Conservation (phyloP, 2,329 filamentous ascomycete genomes). For the Aaosphaeria arxii region DNA sequence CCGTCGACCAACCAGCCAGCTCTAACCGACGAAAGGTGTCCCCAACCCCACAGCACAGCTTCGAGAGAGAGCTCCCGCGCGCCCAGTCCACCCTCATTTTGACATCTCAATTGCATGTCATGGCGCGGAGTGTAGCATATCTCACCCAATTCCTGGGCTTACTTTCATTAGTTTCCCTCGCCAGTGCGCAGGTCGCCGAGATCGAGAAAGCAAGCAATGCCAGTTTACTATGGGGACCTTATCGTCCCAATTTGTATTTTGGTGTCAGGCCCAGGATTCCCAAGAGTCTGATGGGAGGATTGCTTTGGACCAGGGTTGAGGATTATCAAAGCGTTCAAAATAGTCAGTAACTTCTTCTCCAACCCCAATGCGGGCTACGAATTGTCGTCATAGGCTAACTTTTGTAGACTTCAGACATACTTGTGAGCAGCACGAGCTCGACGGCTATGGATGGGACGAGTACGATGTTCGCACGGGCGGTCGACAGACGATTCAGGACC, state of each 20-base stretch:
- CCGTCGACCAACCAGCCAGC: no score
- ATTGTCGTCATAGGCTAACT: constrained; percentile 6
- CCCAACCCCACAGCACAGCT: constrained; percentile 1
- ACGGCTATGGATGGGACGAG: constrained; percentile 96
- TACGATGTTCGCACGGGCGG: constrained; percentile 89
- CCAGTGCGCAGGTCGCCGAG: constrained; percentile 31
- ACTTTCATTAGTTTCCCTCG: constrained; percentile 20
- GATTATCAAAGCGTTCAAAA: constrained; percentile 71
- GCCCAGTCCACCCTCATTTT: not conserved
- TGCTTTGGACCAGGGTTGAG: constrained; percentile 89
- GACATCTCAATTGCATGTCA: not conserved
- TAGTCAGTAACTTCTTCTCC: constrained; percentile 54
- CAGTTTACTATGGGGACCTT: constrained; percentile 92
- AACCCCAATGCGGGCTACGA: not conserved
- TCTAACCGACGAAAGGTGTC: constrained; percentile 1
- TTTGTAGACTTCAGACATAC: constrained; percentile 79
- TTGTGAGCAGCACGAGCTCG: constrained; percentile 94
- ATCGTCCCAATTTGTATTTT: constrained; percentile 92
- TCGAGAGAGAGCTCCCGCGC: not conserved
- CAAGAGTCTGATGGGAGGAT: constrained; percentile 73
- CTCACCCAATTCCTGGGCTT: constrained; percentile 13
- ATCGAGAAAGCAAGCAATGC: constrained; percentile 62
- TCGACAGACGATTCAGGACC: constrained; percentile 85
- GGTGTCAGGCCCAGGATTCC: constrained; percentile 80
- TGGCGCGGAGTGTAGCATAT: not conserved